phyloP scores from a whole-genome alignment of 768 basidiomycete species.

The Ramaria rubella region DNA sequence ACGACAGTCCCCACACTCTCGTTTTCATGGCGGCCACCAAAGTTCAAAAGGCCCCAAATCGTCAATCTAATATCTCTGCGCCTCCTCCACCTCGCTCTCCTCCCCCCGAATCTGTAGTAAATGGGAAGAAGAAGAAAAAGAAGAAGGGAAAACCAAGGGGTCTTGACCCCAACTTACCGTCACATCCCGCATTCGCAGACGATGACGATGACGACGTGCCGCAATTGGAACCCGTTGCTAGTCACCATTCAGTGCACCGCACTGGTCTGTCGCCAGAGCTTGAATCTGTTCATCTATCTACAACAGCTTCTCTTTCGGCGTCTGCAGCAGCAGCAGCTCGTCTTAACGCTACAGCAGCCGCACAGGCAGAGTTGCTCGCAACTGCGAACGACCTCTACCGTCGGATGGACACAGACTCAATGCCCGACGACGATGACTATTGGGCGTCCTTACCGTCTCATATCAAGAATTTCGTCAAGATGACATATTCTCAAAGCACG shows the following conservation, averaged over 20 bases:
- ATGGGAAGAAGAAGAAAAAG: constrained; percentile 39
- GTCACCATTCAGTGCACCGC: constrained; percentile 1
- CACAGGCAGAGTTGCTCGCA: constrained; percentile 54
- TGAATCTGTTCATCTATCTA: constrained; percentile 42
- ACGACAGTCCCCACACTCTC: background rate
- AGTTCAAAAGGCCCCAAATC: constrained; percentile 8
- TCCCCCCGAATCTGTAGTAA: constrained; percentile 12
- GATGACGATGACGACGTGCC: constrained; percentile 26
- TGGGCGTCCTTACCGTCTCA: constrained; percentile 65
- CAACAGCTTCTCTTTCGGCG: constrained; percentile 38
- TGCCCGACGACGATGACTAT: constrained; percentile 51
- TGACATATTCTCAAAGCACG: constrained; percentile 26
- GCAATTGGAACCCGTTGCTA: constrained; percentile 18
- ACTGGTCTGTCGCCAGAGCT: constrained; percentile 41
- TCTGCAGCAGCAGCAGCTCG: constrained; percentile 28
- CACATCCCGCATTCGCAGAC: constrained; percentile 18
- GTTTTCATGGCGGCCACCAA: constrained; percentile 7
- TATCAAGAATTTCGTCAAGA: constrained; percentile 61
- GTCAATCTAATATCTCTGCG: background rate
- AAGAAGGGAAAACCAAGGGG: constrained; percentile 37
- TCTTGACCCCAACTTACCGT: constrained; percentile 12
- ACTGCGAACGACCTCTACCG: constrained; percentile 58
- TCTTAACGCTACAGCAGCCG: constrained; percentile 29
- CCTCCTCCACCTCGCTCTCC: background rate
- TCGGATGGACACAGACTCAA: constrained; percentile 41